Evolutionary conservation across 2,329 filamentous ascomycete genomes (phyloP).

Genomic region (Thermothelomyces thermophilus): DNA sequence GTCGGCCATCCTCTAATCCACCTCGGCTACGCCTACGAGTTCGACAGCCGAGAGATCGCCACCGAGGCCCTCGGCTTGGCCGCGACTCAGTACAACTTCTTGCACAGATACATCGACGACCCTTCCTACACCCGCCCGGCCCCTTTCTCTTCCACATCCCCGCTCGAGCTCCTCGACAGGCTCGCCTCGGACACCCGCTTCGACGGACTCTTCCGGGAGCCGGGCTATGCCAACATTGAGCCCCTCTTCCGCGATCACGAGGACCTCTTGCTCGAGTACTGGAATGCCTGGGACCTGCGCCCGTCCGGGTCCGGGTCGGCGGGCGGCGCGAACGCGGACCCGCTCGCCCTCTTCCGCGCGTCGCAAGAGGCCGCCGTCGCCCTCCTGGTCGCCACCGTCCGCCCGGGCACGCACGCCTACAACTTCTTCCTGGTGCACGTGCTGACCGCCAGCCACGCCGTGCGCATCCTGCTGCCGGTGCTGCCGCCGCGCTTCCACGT

Average conservation of each 20-base stretch:
- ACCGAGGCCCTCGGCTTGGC: slow-evolving; percentile 79
- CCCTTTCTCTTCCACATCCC: slow-evolving; percentile 52
- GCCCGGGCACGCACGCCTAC: slow-evolving; percentile 56
- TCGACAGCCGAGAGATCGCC: slow-evolving; percentile 75
- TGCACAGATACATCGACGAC: slow-evolving; percentile 66
- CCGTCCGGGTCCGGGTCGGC: slow-evolving; percentile 21
- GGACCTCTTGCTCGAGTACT: slow-evolving; percentile 71
- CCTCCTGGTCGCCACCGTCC: slow-evolving; percentile 55
- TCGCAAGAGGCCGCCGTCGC: slow-evolving; percentile 58
- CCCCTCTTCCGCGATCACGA: slow-evolving; percentile 64
- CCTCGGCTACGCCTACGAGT: slow-evolving; percentile 86
- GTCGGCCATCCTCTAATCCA: slow-evolving; percentile 92
- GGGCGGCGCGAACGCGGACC: slow-evolving; percentile 36
- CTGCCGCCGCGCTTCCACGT: slow-evolving; percentile 69
- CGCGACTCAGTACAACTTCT: slow-evolving; percentile 49
- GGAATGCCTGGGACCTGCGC: slow-evolving; percentile 73
- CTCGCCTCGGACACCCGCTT: slow-evolving; percentile 65
- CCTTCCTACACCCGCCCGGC: slow-evolving; percentile 61
- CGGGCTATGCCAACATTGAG: slow-evolving; percentile 57
- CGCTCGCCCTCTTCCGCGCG: slow-evolving; percentile 66
- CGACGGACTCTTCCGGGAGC: slow-evolving; percentile 54
- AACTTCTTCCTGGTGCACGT: slow-evolving; percentile 80
- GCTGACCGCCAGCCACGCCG: slow-evolving; percentile 78
- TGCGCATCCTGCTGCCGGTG: slow-evolving; percentile 75
- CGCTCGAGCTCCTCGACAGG: slow-evolving; percentile 63